Base-by-base conservation (phyloP, 768 basidiomycete genomes). In the Termitomyces eurrhizus region DNA sequence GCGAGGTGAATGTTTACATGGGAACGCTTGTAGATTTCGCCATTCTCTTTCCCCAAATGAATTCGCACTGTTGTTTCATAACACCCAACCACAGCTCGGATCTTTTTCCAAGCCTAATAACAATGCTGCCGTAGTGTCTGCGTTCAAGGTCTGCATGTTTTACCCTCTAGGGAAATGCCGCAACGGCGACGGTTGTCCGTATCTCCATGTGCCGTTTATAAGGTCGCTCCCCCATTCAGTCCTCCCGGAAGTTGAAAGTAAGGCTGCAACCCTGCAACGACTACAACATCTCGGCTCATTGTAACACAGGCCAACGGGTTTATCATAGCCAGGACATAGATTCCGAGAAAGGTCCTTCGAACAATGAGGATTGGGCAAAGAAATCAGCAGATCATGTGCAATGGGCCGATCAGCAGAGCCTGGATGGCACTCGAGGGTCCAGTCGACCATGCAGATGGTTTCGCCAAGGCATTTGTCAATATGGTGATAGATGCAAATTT, bases 11-110 rank as follows among this genome's bases (percentile, higher is more conserved):
- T 78, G 79, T 62, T 59, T 59, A 7, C 66, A 67, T 21, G 72
- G 72, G 7, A 66, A 68, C n/a, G 60, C 65, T 13, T 79, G 78
- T 61, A 57, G 58, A 29, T 78, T 75, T 63, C 72, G 78, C 14
- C 78, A 79, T 65, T 76, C 75, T n/a, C 66, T 80, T 29, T 72
- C 77, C 1, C 60, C 71, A 35, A 68, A 72, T 36, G 78, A 80
- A 58, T 78, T 75, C 57, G 70, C 70, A 16, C 59, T 72, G 16
- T 68, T 80, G 16, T 80, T 79, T 54, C 73, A 70, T 39, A 74
- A 79, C 50, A 64, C 66, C 11, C 76, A 78, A 36, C 77, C 78
- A 7, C 70, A 67, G 37, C 66, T 74, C 24, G 33, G 32, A n/a
- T 56, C 55, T 39, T 56, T 42, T 21, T 1, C 42, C 6, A 32